Evolutionary conservation across 2,329 filamentous ascomycete genomes (phyloP), one percentile per base, ranked within the genome.

Genomic region (Exophiala lecanii-corni): DNA sequence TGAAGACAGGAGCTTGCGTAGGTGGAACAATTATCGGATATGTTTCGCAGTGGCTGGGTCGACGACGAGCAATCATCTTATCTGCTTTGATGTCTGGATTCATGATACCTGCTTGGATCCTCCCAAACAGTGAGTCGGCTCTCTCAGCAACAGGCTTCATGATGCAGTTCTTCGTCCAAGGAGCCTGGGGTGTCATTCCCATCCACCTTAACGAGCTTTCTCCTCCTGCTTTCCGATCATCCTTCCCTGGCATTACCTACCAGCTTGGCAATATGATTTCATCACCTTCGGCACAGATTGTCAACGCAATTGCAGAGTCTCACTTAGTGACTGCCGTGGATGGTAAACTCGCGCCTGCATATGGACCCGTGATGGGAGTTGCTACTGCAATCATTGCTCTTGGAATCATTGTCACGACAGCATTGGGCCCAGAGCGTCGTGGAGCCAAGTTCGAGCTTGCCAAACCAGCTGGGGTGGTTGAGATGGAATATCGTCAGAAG

Each of bases 191-290:
- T 23, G 77, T 82, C 2, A 77, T 83, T 10, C 79, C 79, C 12
- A 85, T 88, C 43, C 84, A 89, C 55, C 69, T 89, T 3, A 88
- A 86, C 76, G 85, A 89, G 59, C 69, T 89, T 6, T 82, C 79
- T 0, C 85, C 85, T 0, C 82, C 81, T 1, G 76, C 77, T 0
- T 84, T 89, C 69, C 73, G 84, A 3, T 86, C 84, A 0, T 86
- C 86, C 54, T 81, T 86, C 42, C 81, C 86, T 17, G 84, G 84
- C 39, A 84, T 84, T 0, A 72, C 76, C 2, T 87, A 89, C 65
- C 83, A 91, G 64, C 74, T 89, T 2, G 86, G 86, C 37, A 91
- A 89, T 60, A 75, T 91, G 13, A 79, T 79, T 9, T 81, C 74
- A 1, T 79, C 76, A 0, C 80, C 81, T 12, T 82, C 78, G 0